phyloP scores from a whole-genome alignment of 306 rosid species.

The Macrotyloma uniflorum region DNA sequence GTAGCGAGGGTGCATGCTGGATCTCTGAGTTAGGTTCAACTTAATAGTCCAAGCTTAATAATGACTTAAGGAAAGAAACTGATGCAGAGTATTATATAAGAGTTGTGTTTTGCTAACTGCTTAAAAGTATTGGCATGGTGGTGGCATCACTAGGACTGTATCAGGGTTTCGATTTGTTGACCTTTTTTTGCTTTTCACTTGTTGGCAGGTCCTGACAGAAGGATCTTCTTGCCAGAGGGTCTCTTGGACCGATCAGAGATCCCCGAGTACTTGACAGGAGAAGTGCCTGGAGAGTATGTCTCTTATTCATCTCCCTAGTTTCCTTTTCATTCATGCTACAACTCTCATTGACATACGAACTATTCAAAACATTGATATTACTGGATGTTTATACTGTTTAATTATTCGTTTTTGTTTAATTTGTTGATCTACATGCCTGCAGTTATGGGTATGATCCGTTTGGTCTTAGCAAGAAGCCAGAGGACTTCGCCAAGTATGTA shows the following conservation, averaged over 20 bases:
- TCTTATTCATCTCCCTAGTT: not conserved
- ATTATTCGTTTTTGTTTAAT: not conserved
- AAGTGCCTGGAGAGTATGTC: conserved; percentile 96
- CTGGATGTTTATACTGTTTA: not conserved
- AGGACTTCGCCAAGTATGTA: conserved; percentile 82
- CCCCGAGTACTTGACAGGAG: conserved; percentile 97
- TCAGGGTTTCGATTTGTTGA: not conserved
- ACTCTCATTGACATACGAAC: not conserved
- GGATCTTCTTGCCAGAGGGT: conserved; percentile 91
- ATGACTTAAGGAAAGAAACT: not conserved
- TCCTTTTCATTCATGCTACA: conserved; percentile 7
- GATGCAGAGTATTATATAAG: not conserved
- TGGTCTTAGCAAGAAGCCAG: conserved; percentile 95
- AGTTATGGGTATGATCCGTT: conserved; percentile 98
- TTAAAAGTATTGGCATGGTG: not conserved
- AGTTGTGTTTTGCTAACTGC: not conserved
- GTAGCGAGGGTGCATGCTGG: not conserved
- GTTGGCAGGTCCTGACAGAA: conserved; percentile 96
- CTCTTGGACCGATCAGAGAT: conserved; percentile 97
- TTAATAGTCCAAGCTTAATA: not conserved
- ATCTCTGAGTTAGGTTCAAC: not conserved
- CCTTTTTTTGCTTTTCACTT: not conserved
- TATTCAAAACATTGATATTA: not conserved
- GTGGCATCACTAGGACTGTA: not conserved
- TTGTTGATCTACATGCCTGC: conserved; percentile 32